These are phyloP conservation scores for Penicillium paxilli DNA, from an alignment of 495 filamentous ascomycete genomes.

Conservation along the genomic window DNA sequence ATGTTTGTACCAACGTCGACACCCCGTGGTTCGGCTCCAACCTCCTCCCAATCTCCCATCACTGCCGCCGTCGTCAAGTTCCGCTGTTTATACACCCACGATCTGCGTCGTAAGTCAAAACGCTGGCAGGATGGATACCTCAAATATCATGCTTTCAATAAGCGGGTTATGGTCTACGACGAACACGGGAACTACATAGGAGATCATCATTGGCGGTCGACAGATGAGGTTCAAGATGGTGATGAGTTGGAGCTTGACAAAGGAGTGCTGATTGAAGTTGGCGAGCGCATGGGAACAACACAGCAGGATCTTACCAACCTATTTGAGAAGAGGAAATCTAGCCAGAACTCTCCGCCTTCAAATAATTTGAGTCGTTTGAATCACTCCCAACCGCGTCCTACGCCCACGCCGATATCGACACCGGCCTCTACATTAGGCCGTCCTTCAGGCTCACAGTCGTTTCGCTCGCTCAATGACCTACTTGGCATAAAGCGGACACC, in stretches of 20 bases:
- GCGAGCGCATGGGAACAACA: constrained; percentile 66
- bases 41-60: constrained; percentile 48
- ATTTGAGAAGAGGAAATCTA: constrained; percentile 59
- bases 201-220: constrained; percentile 77
- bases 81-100: constrained; percentile 81
- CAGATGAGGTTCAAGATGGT: constrained; percentile 64
- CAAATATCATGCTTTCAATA: constrained; percentile 88
- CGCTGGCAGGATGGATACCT: constrained; percentile 91
- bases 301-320: constrained; percentile 77
- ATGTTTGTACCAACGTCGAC: constrained; percentile 32
- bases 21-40: constrained; percentile 25
- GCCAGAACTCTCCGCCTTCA: constrained; percentile 21
- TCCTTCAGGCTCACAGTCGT: constrained; percentile 29
- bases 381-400: constrained; percentile 16
- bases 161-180: constrained; percentile 88
- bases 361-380: neutral
- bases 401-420: constrained; percentile 12
- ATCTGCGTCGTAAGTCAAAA: constrained; percentile 83
- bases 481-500: constrained; percentile 56
- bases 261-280: constrained; percentile 75
- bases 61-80: constrained; percentile 79
- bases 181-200: constrained; percentile 75
- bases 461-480: constrained; percentile 57
- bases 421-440: constrained; percentile 8
- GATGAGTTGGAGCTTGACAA: constrained; percentile 82